These are phyloP conservation scores for Leccinum uliginosum DNA, from an alignment of 768 basidiomycete genomes.

Conservation along the genomic window DNA sequence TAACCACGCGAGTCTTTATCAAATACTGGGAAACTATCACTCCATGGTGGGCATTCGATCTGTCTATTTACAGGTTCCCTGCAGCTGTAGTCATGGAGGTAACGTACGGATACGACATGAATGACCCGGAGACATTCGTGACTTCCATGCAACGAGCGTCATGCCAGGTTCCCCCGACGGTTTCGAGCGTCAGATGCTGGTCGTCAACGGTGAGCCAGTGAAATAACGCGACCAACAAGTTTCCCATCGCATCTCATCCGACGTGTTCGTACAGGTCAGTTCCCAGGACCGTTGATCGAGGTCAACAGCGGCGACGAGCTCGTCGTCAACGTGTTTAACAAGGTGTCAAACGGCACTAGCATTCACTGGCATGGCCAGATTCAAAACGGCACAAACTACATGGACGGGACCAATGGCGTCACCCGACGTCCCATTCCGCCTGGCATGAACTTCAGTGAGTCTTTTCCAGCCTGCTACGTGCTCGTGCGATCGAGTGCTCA, in stretches of 20 bases:
- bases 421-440: slow-evolving; percentile 55
- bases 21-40: too few relatives aligned
- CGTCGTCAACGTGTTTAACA: slow-evolving; percentile 33
- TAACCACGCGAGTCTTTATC: too few relatives aligned
- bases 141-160: too few relatives aligned
- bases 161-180: slow-evolving; percentile 40
- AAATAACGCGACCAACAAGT: not conserved
- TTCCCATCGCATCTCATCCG: not conserved
- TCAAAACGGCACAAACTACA: slow-evolving; percentile 45
- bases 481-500: not conserved
- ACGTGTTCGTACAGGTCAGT: slow-evolving; percentile 24
- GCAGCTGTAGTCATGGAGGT: too few relatives aligned
- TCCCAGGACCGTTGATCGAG: slow-evolving; percentile 32
- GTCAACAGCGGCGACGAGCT: slow-evolving; percentile 34
- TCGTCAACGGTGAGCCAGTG: slow-evolving; percentile 39
- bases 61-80: too few relatives aligned
- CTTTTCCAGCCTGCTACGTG: not conserved
- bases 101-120: too few relatives aligned
- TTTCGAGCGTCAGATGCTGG: slow-evolving; percentile 38
- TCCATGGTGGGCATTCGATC: too few relatives aligned
- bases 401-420: slow-evolving; percentile 44
- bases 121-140: too few relatives aligned
- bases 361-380: slow-evolving; percentile 36
- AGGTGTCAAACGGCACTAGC: slow-evolving; percentile 28
- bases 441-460: slow-evolving; percentile 37